Percentiles rank a stretch among this genome's conserved stretches.
Conservation (phyloP, 805 yeast genomes). For the Sugiyamaella valdiviana region DNA sequence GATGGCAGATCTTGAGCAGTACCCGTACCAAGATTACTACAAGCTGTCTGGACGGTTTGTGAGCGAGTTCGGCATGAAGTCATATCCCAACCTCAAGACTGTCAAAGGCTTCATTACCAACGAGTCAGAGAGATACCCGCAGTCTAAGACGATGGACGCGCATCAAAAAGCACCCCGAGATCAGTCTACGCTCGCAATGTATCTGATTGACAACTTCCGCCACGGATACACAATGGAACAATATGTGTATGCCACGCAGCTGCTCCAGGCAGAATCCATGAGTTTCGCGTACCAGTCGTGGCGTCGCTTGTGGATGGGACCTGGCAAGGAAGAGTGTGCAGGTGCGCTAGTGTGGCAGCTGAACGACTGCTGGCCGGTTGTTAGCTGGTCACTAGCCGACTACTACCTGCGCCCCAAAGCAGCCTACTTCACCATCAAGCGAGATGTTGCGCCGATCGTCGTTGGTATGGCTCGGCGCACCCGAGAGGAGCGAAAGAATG, state of each 20-base stretch:
- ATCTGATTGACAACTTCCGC: conserved; percentile 40
- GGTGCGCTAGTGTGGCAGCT: conserved; percentile 50
- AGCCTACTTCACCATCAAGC: conserved; percentile 41
- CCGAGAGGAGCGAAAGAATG: background rate
- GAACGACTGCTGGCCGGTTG: conserved; percentile 47
- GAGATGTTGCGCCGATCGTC: conserved; percentile 34
- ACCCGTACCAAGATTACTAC: conserved; percentile 42
- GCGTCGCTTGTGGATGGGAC: conserved; percentile 40
- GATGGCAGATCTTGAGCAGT: conserved; percentile 41
- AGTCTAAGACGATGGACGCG: conserved; percentile 37
- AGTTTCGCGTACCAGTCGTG: conserved; percentile 40
- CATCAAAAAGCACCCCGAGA: conserved; percentile 46
- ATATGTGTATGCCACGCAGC: conserved; percentile 46
- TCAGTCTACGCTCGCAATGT: conserved; percentile 39
- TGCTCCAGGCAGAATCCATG: conserved; percentile 46
- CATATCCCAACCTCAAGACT: conserved; percentile 38
- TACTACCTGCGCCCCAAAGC: conserved; percentile 38
- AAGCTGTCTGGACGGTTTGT: conserved; percentile 42
- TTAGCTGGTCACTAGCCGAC: conserved; percentile 45
- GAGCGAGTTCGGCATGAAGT: conserved; percentile 49
- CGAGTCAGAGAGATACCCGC: conserved; percentile 36
- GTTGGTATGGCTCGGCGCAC: conserved; percentile 32
- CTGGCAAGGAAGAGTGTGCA: conserved; percentile 33
- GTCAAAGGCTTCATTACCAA: conserved; percentile 35
- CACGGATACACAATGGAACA: conserved; percentile 25